Conservation (phyloP, 306 rosid species). For the Citrullus amarus region DNA sequence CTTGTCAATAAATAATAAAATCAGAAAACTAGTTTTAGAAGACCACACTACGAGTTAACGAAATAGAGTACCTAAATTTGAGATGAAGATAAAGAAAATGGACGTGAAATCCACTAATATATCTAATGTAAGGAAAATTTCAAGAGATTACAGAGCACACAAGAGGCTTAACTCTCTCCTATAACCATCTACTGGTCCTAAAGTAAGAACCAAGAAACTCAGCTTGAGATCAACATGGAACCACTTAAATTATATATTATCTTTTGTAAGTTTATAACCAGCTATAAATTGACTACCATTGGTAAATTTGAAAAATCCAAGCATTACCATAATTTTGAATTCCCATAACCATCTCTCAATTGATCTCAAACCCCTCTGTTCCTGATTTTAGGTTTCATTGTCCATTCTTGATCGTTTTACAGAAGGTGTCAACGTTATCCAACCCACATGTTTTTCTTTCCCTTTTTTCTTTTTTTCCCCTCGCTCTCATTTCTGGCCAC, state of each 20-base stretch:
- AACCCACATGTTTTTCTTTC: background rate
- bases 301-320: background rate
- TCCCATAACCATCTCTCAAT: background rate
- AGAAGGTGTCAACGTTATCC: background rate
- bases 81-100: background rate
- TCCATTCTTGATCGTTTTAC: background rate
- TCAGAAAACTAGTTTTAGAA: background rate
- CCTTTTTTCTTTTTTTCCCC: background rate
- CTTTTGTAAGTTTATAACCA: background rate
- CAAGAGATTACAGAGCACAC: background rate
- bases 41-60: background rate
- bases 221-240: background rate
- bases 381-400: background rate
- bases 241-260: background rate
- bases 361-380: background rate
- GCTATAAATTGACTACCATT: background rate
- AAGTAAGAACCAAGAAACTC: background rate
- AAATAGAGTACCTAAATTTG: background rate
- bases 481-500: background rate
- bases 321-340: background rate
- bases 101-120: background rate
- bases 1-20: constrained; percentile 10
- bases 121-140: background rate
- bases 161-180: background rate
- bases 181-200: background rate